Conservation (phyloP, 805 yeast species). For the Cyberlindnera amylophila region DNA sequence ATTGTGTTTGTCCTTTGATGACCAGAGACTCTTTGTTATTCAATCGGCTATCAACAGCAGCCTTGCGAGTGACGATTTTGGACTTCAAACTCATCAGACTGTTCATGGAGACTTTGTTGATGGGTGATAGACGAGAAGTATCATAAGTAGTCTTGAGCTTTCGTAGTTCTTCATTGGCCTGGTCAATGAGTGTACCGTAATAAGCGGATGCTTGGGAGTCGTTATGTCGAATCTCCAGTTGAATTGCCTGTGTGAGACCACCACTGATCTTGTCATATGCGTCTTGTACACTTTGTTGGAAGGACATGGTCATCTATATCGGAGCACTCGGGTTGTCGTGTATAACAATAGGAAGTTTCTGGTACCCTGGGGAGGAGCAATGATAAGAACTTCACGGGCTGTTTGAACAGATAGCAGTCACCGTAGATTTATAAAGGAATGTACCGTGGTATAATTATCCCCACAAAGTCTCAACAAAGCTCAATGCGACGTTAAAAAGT, state of each 20-base stretch:
- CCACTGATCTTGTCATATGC: slow-evolving; percentile 7
- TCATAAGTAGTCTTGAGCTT: slow-evolving; percentile 4
- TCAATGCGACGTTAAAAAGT: no score
- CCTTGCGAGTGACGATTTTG: slow-evolving; percentile 17
- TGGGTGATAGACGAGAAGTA: slow-evolving; percentile 5
- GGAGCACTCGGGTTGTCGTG: no score
- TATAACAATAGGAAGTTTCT: not conserved
- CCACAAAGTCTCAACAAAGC: no score
- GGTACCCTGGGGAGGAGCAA: not conserved
- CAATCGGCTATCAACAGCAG: slow-evolving; percentile 12
- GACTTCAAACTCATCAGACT: slow-evolving; percentile 19
- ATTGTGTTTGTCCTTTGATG: slow-evolving; percentile 13
- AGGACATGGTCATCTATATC: slow-evolving; percentile 4
- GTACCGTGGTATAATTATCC: not conserved
- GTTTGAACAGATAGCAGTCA: no score
- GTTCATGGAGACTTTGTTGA: slow-evolving; percentile 16
- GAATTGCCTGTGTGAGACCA: slow-evolving; percentile 10
- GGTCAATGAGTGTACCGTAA: slow-evolving; percentile 16
- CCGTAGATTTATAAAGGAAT: no score
- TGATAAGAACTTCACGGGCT: not conserved
- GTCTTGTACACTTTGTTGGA: slow-evolving; percentile 5
- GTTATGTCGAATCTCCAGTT: slow-evolving; percentile 24
- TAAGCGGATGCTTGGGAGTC: slow-evolving; percentile 14
- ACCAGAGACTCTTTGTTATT: slow-evolving; percentile 11
- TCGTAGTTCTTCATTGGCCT: slow-evolving; percentile 10